Evolutionary conservation across 2,329 filamentous ascomycete species (phyloP).

Genomic region (Hypomyces perniciosus): DNA sequence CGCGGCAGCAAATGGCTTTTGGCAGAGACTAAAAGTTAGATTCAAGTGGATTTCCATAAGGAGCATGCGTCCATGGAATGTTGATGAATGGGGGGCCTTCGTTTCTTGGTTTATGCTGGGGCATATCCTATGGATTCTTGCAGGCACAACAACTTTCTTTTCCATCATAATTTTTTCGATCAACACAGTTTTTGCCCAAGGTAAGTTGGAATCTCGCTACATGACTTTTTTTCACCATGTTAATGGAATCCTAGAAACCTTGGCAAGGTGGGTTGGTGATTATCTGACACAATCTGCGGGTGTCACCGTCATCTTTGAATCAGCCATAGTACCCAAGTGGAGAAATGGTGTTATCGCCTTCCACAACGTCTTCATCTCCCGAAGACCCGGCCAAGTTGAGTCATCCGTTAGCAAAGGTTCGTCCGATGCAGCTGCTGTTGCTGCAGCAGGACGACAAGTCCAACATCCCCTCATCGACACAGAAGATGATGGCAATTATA

Average conservation of each 20-base stretch:
- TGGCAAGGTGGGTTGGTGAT: slow-evolving; percentile 90
- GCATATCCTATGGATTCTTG: slow-evolving; percentile 90
- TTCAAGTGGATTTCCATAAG: slow-evolving; percentile 98
- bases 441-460: slow-evolving; percentile 62
- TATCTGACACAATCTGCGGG: slow-evolving; percentile 93
- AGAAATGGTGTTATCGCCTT: slow-evolving; percentile 92
- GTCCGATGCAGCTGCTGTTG: slow-evolving; percentile 77
- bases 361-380: slow-evolving; percentile 91
- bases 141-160: slow-evolving; percentile 96
- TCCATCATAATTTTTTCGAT: slow-evolving; percentile 84
- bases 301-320: slow-evolving; percentile 92
- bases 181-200: slow-evolving; percentile 94
- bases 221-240: background rate
- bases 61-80: slow-evolving; percentile 88
- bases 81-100: slow-evolving; percentile 93
- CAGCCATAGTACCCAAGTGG: slow-evolving; percentile 95
- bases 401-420: slow-evolving; percentile 91
- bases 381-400: slow-evolving; percentile 73
- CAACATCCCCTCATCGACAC: slow-evolving; percentile 32
- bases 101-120: slow-evolving; percentile 90
- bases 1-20: slow-evolving; percentile 86
- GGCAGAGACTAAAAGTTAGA: slow-evolving; percentile 79
- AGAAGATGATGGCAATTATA: slow-evolving; percentile 88
- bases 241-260: slow-evolving; percentile 59
- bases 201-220: slow-evolving; percentile 37